Evolutionary conservation across 1,139 yeast genomes (phyloP), one percentile per base, ranked within the genome.

Genomic region (Geotrichum aggregatum): DNA sequence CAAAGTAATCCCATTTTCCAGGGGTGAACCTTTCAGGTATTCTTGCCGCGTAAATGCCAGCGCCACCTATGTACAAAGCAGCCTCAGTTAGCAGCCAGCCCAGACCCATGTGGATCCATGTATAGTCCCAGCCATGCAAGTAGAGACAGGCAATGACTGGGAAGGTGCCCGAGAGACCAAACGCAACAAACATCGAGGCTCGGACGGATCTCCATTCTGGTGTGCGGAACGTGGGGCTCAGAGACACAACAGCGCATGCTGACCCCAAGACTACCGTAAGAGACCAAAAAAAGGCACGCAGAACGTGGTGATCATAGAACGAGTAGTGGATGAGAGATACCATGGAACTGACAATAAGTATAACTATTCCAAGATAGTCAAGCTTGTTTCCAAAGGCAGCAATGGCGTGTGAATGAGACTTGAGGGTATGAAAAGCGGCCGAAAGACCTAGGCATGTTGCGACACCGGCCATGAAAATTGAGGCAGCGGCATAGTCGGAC

Each of bases 321-420:
- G 91, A 84, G 66, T 84, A 87, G 59, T 79, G 75, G 14, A 87
- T 72, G 3, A 88, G 74, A 7, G 95, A 84, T 1, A 83, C 72
- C 74, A 87, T 78, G 0, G 96, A 87, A 33, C 87, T 76, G 1
- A 85, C 80, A 54, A 88, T 87, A 55, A 89, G 72, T 3, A 84
- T 74, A 11, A 88, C 85, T 46, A 89, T 89, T 0, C 97, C 98
- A 53, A 89, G 76, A 63, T 89, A 91, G 66, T 89, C 98, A 54
- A 88, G 73, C 61, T 83, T 86, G 65, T 88, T 87, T 1, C 96
- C 95, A 53, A 82, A 71, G 41, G 73, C 71, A 38, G 84, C 75
- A 7, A 87, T 79, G 26, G 63, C 59, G 28, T 71, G 75, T 8
- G 96, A 87, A 66, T 89, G 97, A 52, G 83, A 76, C 64, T 87